phyloP scores from a whole-genome alignment of 2,329 filamentous ascomycete genomes.

The Trichophyton verrucosum region DNA sequence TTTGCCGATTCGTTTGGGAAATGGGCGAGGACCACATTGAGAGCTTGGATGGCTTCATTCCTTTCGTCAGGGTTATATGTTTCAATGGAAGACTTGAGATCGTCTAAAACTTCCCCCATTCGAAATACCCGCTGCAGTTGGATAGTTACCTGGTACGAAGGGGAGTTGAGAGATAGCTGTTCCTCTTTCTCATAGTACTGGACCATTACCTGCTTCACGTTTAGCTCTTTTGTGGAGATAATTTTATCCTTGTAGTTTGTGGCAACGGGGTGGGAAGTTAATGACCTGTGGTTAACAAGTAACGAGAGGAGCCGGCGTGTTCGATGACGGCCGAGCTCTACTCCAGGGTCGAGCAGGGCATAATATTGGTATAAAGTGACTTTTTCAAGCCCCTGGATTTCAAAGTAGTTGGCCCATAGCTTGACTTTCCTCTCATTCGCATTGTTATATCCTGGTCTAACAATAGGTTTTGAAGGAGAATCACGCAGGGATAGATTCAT shows the following conservation, averaged over 20 bases:
- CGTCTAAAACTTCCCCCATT: slow-evolving; percentile 34
- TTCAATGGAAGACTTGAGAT: slow-evolving; percentile 26
- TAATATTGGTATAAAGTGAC: slow-evolving; percentile 31
- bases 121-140: background rate
- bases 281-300: slow-evolving; percentile 26
- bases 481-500: slow-evolving; percentile 8
- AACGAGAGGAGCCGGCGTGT: slow-evolving; percentile 37
- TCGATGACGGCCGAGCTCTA: slow-evolving; percentile 28
- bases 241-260: slow-evolving; percentile 31
- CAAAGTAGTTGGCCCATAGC: slow-evolving; percentile 30
- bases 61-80: slow-evolving; percentile 29
- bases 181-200: slow-evolving; percentile 17
- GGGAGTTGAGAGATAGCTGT: slow-evolving; percentile 20
- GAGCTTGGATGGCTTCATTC: slow-evolving; percentile 41
- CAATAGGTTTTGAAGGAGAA: slow-evolving; percentile 7
- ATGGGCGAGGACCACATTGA: slow-evolving; percentile 47
- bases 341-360: slow-evolving; percentile 22
- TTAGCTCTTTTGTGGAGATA: slow-evolving; percentile 22
- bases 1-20: slow-evolving; percentile 30
- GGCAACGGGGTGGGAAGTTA: slow-evolving; percentile 22
- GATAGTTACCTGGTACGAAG: background rate
- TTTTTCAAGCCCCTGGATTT: slow-evolving; percentile 21
- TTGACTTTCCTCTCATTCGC: slow-evolving; percentile 17
- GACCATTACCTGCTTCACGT: slow-evolving; percentile 23
- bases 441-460: slow-evolving; percentile 27